phyloP scores from a whole-genome alignment of 2,329 filamentous ascomycete genomes.

The Coniochaeta hoffmannii region DNA sequence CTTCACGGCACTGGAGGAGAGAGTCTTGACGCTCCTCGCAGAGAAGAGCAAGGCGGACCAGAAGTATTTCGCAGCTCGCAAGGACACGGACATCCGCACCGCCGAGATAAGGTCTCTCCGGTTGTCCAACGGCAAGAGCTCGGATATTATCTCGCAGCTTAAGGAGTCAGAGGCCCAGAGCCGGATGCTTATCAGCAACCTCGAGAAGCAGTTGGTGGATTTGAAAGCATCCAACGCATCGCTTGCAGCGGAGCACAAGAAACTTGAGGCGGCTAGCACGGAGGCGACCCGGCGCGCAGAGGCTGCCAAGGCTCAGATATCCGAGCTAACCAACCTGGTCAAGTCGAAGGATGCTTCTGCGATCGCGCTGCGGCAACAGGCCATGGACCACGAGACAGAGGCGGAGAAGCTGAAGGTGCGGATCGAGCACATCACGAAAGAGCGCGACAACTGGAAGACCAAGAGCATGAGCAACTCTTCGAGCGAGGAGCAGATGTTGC shows the following conservation, averaged over 20 bases:
- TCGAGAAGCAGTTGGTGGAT: conserved; percentile 87
- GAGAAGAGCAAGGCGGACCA: conserved; percentile 97
- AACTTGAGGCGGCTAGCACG: conserved; percentile 61
- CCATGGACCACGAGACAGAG: conserved; percentile 62
- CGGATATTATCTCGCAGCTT: conserved; percentile 85
- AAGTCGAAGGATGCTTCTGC: conserved; percentile 64
- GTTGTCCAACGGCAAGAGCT: conserved; percentile 79
- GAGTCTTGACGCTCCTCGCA: conserved; percentile 62
- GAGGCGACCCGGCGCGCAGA: conserved; percentile 67
- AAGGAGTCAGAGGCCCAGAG: conserved; percentile 84
- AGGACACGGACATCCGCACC: conserved; percentile 80
- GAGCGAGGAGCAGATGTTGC: conserved; percentile 75
- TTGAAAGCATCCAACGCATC: conserved; percentile 70
- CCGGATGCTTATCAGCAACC: conserved; percentile 66
- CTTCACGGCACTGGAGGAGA: conserved; percentile 68
- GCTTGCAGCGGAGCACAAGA: conserved; percentile 64
- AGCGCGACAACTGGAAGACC: conserved; percentile 76
- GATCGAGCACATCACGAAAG: conserved; percentile 72
- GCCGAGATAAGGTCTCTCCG: conserved; percentile 73
- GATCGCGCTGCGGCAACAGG: conserved; percentile 44
- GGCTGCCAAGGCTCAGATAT: conserved; percentile 65
- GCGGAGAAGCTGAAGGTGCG: conserved; percentile 72
- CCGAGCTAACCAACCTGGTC: conserved; percentile 67
- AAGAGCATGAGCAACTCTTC: conserved; percentile 76
- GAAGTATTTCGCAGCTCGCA: conserved; percentile 95